Conservation (phyloP, 169 alveolate species). For the Plasmodium gaboni region DNA sequence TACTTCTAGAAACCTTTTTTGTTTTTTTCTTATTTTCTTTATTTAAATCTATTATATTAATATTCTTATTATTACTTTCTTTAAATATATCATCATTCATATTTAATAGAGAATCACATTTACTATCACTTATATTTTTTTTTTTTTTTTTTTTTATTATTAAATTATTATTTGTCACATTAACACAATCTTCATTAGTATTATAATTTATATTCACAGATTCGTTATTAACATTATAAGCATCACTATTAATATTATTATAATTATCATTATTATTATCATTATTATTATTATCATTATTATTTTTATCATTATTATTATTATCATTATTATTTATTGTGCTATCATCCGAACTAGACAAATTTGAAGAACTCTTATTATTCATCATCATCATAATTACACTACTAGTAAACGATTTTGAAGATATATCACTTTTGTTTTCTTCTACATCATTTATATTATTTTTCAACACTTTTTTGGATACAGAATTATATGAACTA, state of each 20-base stretch:
- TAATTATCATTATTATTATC: background rate
- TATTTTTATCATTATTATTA: background rate
- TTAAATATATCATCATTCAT: conserved; percentile 7
- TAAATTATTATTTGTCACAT: no score
- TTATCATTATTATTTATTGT: background rate
- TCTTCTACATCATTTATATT: background rate
- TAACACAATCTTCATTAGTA: no score
- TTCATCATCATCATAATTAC: background rate
- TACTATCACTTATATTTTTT: no score
- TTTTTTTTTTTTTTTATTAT: no score
- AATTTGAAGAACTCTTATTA: background rate
- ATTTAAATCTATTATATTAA: conserved; percentile 3
- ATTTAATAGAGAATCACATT: background rate
- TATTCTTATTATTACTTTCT: background rate
- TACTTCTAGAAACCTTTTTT: background rate
- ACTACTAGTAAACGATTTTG: conserved; percentile 1
- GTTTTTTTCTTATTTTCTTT: background rate
- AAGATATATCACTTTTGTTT: conserved; percentile 7
- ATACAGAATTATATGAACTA: background rate
- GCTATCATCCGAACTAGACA: no score
- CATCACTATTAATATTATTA: background rate
- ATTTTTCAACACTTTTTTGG: conserved; percentile 15
- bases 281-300: background rate
- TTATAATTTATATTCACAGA: no score
- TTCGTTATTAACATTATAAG: no score